phyloP scores from a whole-genome alignment of 2,329 filamentous ascomycete genomes.

The Didymella sp. region DNA sequence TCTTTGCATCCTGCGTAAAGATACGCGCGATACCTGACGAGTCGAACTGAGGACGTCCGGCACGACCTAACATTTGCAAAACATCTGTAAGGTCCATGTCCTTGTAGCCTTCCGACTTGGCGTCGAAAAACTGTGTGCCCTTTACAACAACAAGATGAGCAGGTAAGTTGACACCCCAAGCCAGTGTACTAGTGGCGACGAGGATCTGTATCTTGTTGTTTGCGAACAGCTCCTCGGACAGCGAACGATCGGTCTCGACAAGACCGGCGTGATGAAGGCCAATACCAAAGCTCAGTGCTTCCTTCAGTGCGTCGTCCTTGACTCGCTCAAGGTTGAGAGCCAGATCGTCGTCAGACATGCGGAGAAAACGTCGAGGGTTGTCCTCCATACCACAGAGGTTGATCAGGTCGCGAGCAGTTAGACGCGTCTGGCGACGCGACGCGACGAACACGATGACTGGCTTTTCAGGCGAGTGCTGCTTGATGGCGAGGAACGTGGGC shows the following conservation, averaged over 20 bases:
- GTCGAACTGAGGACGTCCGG: conserved; percentile 95
- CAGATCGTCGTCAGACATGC: conserved; percentile 93
- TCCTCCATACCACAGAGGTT: conserved; percentile 99
- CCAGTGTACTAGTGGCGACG: conserved; percentile 92
- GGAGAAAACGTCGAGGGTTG: conserved; percentile 89
- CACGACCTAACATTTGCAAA: conserved; percentile 95
- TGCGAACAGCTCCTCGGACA: conserved; percentile 92
- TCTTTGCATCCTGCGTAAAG: conserved; percentile 96
- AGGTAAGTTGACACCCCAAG: conserved; percentile 97
- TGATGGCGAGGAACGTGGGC: conserved; percentile 94
- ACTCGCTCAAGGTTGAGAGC: conserved; percentile 86
- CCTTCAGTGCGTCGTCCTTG: conserved; percentile 89
- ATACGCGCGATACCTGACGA: conserved; percentile 94
- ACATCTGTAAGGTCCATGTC: conserved; percentile 99
- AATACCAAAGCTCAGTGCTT: conserved; percentile 96
- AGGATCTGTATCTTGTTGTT: conserved; percentile 99
- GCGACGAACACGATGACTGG: conserved; percentile 98
- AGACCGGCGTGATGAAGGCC: conserved; percentile 96
- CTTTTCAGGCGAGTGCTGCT: conserved; percentile 93
- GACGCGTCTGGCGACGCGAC: conserved; percentile 88
- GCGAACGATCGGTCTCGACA: conserved; percentile 88
- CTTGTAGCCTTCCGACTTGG: conserved; percentile 95
- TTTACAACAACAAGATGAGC: conserved; percentile 98
- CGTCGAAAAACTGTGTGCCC: conserved; percentile 97
- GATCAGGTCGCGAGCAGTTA: conserved; percentile 95